Evolutionary conservation across 306 rosid genomes (phyloP), one percentile per base, ranked within the genome.

Genomic region (Bauhinia variegata): DNA sequence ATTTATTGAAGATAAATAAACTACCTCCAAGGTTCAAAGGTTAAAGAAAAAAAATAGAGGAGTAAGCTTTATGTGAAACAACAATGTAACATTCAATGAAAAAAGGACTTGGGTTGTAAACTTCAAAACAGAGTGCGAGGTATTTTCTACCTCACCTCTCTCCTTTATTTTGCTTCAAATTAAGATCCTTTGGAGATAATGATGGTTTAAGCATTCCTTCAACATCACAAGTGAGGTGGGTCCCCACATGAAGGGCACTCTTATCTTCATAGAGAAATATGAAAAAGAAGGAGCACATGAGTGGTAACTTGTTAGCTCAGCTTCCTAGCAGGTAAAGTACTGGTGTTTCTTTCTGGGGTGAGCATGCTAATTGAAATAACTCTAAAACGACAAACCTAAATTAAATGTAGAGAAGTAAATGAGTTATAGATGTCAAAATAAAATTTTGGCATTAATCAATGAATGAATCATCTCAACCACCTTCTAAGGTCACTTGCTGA

Each of bases 401-500:
- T 53, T 61, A 49, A 80, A 59, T 37, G n/a, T n/a, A 47, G 11
- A 73, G 15, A 54, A 75, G 70, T 72, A 38, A 70, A 36, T 64
- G 55, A 63, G 72, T 67, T 48, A 62, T 55, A 13, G 67, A 54
- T 47, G 60, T 60, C 58, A 65, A n/a, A n/a, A n/a, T 51, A 52
- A 42, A 49, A 52, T 54, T 77, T 55, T 33, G 64, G 59, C 56
- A 79, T 64, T 41, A 68, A 19, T 63, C 33, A 19, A 23, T 23
- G 28, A 16, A 6, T 67, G 6, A 42, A 80, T 87, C 86, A 92
- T 73, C 96, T 88, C 72, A 88, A 54, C 96, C 96, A 93, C 74
- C 96, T 84, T 65, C 97, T 85, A 12, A 88, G 87, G 42, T 93
- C 97, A 52, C 85, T 68, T 7, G 99, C 86, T 61, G 96, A 90